Evolutionary conservation across 176 grass and related monocot species (phyloP).

Genomic region (Triticum turgidum): DNA sequence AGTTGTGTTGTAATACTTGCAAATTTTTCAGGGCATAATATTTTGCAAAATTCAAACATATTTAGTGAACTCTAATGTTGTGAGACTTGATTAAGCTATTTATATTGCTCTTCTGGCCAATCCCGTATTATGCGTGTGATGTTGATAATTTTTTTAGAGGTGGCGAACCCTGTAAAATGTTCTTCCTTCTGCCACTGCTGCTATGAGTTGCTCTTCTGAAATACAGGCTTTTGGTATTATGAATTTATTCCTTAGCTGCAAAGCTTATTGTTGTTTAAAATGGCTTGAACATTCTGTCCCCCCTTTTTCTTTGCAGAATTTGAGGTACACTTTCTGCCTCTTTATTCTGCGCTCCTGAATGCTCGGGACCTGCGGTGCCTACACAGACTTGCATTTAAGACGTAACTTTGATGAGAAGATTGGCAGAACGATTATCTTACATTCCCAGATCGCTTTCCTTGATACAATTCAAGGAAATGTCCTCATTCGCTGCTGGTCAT

Average conservation of each 20-base stretch:
- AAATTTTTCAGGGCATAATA: no score
- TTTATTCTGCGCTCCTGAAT: not conserved
- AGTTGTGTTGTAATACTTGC: no score
- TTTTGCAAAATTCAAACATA: not conserved
- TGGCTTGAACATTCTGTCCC: not conserved
- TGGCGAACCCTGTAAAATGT: not conserved
- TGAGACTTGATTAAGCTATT: not conserved
- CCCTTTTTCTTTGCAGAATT: not conserved
- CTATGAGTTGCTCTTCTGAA: not conserved
- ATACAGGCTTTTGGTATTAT: not conserved
- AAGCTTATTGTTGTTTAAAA: not conserved
- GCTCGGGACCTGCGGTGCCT: not conserved
- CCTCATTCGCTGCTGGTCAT: conserved; percentile 46
- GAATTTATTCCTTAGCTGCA: not conserved
- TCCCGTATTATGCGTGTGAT: fast-evolving
- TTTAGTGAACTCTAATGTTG: not conserved
- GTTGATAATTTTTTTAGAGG: not conserved
- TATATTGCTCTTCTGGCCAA: not conserved
- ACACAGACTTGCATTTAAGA: not conserved
- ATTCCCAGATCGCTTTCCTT: conserved; percentile 1
- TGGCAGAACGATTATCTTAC: not conserved
- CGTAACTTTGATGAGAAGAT: conserved; percentile 1
- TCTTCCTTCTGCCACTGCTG: not conserved
- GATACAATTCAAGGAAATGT: conserved; percentile 47
- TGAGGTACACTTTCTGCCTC: not conserved